These are phyloP conservation scores for Trametes coccinea DNA, from an alignment of 768 basidiomycete species.

Conservation along the genomic window DNA sequence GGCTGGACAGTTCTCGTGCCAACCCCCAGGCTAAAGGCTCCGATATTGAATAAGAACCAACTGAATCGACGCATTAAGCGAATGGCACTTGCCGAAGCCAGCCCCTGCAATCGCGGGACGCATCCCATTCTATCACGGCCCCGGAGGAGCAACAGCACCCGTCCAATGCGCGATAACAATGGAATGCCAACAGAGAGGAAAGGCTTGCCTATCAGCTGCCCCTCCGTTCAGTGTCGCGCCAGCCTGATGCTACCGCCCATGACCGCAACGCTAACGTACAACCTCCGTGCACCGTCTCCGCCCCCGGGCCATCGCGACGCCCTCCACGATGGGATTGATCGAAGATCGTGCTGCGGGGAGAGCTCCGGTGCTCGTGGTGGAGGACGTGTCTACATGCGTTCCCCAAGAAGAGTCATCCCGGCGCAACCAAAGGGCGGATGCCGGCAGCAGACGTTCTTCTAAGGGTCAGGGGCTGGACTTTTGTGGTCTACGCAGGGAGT, in stretches of 20 bases:
- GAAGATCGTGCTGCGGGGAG: background rate
- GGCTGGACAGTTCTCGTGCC: too few relatives aligned
- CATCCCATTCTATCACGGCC: too few relatives aligned
- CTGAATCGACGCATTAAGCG: too few relatives aligned
- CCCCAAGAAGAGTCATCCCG: background rate
- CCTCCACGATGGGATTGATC: background rate
- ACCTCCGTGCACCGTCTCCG: background rate
- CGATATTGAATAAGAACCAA: too few relatives aligned
- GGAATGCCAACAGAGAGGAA: background rate
- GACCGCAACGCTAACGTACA: background rate
- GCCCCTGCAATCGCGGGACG: too few relatives aligned
- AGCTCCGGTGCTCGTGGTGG: background rate
- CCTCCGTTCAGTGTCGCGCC: background rate
- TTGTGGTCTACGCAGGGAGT: background rate
- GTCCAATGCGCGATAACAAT: background rate
- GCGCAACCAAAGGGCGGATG: background rate
- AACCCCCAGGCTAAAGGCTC: too few relatives aligned
- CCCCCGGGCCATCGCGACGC: background rate
- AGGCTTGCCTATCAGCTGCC: slow-evolving; percentile 1
- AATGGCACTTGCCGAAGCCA: too few relatives aligned
- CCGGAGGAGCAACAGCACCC: too few relatives aligned
- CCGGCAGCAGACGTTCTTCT: background rate
- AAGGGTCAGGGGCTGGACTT: background rate
- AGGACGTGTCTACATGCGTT: background rate
- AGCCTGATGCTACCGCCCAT: background rate